Base-by-base conservation (phyloP, 345 rosid genomes). In the Populus deltoides region DNA sequence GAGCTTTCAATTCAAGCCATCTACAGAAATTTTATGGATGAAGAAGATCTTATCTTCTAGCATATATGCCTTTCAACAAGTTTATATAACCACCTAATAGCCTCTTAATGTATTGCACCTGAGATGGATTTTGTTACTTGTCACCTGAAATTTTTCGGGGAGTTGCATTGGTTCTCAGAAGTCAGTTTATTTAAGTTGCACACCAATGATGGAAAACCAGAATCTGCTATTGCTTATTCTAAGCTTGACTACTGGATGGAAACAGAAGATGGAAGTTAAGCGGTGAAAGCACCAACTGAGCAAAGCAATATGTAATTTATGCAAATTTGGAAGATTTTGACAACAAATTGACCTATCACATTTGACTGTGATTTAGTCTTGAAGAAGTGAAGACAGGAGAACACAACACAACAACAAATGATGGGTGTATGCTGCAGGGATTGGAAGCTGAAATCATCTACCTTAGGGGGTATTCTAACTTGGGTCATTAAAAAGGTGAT, bases 181-280 rank as follows among this genome's bases (percentile, higher is more conserved):
- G 49, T 22, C 12, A 66, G 33, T 49, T 25, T 22, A 31, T 45
- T 18, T 7, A 22, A 75, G 25, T 2, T 75, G 43, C 6, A 51
- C 25, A 7, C 61, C n/a, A 55, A 13, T 43, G 27, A 41, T 63
- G 31, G 35, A 62, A 75, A 63, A 33, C 6, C 13, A 8, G 22
- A 59, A 29, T 10, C 59, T 18, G 62, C 61, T 27, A 43, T 43
- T 43, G 38, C 45, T 45, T 65, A 20, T 63, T 27, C n/a, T 31
- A 51, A 75, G 29, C 72, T 75, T 75, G 51, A n/a, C 36, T 75
- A 51, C 29, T 31, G 25, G 35, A 51, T 51, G 66, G 66, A 67
- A 51, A 76, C 33, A 53, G 53, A 33, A 25, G 35, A 11, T 25
- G 77, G 45, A 49, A 31, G 57, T 22, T 49, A 33, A 33, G n/a